phyloP scores from a whole-genome alignment of 2,329 filamentous ascomycete species.

The Aspergillus niger region DNA sequence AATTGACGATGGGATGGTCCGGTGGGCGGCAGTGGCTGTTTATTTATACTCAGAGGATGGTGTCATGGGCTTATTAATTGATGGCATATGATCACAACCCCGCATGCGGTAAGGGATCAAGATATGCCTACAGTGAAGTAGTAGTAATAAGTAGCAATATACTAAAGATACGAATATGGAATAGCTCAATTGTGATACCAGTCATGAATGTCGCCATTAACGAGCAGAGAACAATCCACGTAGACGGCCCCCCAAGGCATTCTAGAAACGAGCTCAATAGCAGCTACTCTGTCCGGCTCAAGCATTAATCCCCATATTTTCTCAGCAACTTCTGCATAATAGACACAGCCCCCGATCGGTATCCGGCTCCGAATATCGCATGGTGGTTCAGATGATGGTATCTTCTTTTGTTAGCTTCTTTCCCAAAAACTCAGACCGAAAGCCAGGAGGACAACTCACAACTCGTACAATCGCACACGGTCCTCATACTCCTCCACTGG shows the following conservation, averaged over 20 bases:
- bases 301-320: conserved; percentile 63
- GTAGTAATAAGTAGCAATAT: neutral
- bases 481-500: conserved; percentile 84
- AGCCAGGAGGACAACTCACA: conserved; percentile 58
- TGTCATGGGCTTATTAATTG: conserved; percentile 16
- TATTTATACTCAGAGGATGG: conserved; percentile 6
- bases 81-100: neutral
- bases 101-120: neutral
- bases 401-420: conserved; percentile 45
- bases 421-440: neutral
- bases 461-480: conserved; percentile 75
- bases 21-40: neutral
- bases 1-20: neutral
- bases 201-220: neutral
- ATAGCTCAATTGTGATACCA: neutral
- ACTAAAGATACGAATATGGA: neutral
- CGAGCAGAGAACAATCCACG: neutral
- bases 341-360: conserved; percentile 71
- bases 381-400: conserved; percentile 92
- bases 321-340: conserved; percentile 75
- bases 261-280: neutral
- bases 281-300: neutral
- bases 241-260: neutral
- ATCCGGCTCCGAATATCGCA: conserved; percentile 79
- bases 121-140: neutral